Percentiles rank a stretch among this genome's conserved stretches.
phyloP scores from a whole-genome alignment of 2,329 filamentous ascomycete genomes.

The Diaporthe nobilis region DNA sequence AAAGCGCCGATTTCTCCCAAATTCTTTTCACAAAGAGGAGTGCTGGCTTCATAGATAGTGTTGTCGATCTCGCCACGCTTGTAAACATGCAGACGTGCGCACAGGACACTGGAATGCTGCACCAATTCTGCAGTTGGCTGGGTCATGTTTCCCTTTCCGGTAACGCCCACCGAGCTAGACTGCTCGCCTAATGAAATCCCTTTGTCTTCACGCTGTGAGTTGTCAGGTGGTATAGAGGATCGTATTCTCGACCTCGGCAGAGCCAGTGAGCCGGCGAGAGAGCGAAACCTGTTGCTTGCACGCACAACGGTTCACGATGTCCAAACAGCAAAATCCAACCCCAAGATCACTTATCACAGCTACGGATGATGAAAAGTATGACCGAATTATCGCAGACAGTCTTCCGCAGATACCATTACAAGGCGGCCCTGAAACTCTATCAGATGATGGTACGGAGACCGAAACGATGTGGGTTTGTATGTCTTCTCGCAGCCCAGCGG shows the following conservation, averaged over 20 bases:
- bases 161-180: neutral
- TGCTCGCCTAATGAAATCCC: neutral
- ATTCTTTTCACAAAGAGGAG: neutral
- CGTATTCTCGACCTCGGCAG: neutral
- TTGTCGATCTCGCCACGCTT: slow-evolving; percentile 5
- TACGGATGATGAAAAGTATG: neutral
- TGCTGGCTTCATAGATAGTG: neutral
- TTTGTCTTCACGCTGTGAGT: neutral
- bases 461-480: neutral
- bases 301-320: neutral
- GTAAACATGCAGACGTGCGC: neutral
- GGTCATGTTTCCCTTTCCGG: neutral
- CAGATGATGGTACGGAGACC: neutral
- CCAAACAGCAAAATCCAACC: neutral
- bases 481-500: too few species aligned
- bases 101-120: slow-evolving; percentile 26
- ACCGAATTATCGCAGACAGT: too few species aligned
- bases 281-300: neutral
- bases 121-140: neutral
- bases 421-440: too few species aligned
- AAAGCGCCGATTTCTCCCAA: neutral
- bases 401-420: neutral
- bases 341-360: neutral
- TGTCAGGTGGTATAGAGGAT: neutral
- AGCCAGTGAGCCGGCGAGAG: neutral